phyloP scores from a whole-genome alignment of 495 filamentous ascomycete genomes.

The Neurospora sp. region DNA sequence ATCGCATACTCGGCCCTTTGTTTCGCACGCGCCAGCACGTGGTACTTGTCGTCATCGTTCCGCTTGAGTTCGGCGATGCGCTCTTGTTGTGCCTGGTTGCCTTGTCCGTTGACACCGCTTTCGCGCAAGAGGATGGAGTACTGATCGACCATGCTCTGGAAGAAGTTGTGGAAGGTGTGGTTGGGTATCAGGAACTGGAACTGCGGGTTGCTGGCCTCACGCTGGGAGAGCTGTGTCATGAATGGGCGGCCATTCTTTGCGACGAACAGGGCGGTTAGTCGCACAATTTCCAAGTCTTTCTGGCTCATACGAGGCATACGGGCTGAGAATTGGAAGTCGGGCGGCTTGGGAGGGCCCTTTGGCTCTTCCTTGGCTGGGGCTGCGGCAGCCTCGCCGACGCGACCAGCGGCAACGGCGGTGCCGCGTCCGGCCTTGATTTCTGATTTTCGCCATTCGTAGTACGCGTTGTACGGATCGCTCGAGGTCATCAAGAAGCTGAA shows the following conservation, averaged over 20 bases:
- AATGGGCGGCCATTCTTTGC: slow-evolving; percentile 85
- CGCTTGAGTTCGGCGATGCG: slow-evolving; percentile 63
- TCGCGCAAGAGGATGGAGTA: slow-evolving; percentile 74
- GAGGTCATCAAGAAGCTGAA: slow-evolving; percentile 72
- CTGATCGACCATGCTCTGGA: slow-evolving; percentile 83
- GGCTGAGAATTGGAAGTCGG: slow-evolving; percentile 86
- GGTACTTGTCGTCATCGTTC: slow-evolving; percentile 71
- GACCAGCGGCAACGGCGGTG: slow-evolving; percentile 68
- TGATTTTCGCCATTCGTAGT: slow-evolving; percentile 79
- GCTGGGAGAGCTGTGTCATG: slow-evolving; percentile 77
- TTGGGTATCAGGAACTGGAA: slow-evolving; percentile 96
- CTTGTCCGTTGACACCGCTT: slow-evolving; percentile 57
- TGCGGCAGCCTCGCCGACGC: slow-evolving; percentile 50
- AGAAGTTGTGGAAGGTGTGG: slow-evolving; percentile 91
- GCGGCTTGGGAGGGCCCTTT: slow-evolving; percentile 76
- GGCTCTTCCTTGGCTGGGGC: slow-evolving; percentile 48
- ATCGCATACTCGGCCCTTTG: slow-evolving; percentile 79
- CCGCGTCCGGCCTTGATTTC: slow-evolving; percentile 80
- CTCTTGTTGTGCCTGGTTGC: slow-evolving; percentile 53
- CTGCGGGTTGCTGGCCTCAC: slow-evolving; percentile 84
- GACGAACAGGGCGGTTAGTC: slow-evolving; percentile 79
- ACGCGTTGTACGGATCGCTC: slow-evolving; percentile 78
- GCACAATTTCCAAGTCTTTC: slow-evolving; percentile 87
- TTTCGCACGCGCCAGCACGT: slow-evolving; percentile 69
- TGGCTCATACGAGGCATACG: slow-evolving; percentile 96